Evolutionary conservation across 2,329 filamentous ascomycete genomes (phyloP).

Genomic region (Ophiostoma himal-ulmi): DNA sequence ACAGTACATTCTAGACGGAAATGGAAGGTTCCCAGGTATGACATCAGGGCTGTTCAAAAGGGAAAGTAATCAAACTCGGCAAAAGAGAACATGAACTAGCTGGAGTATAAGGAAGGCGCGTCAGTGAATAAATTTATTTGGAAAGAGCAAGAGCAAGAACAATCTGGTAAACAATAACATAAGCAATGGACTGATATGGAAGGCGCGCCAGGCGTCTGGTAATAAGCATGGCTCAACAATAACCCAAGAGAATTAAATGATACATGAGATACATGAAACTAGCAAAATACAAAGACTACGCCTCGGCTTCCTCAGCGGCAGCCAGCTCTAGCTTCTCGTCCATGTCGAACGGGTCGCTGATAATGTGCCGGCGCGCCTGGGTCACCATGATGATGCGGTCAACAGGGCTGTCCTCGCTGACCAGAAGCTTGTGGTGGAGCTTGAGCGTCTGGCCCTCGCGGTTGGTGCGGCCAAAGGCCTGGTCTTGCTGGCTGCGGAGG

Average conservation of each 20-base stretch:
- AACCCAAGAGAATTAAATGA: not conserved
- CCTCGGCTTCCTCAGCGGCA: slow-evolving; percentile 12
- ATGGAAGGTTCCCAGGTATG: not conserved
- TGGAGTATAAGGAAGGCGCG: not conserved
- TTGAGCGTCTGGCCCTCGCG: slow-evolving; percentile 27
- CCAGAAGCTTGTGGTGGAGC: slow-evolving; percentile 27
- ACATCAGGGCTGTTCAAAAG: not conserved
- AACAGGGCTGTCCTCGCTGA: slow-evolving; percentile 27
- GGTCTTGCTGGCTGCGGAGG: slow-evolving; percentile 26
- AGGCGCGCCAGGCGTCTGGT: too few species aligned
- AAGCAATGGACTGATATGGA: not conserved
- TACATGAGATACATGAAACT: not conserved
- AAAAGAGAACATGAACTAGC: not conserved
- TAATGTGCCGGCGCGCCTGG: slow-evolving; percentile 26
- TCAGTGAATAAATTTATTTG: not conserved
- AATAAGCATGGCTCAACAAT: too few species aligned
- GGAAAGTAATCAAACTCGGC: not conserved
- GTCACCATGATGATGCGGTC: slow-evolving; percentile 27
- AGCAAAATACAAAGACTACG: not conserved
- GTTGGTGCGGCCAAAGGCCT: slow-evolving; percentile 29
- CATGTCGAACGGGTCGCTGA: slow-evolving; percentile 26
- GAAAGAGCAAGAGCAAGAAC: not conserved
- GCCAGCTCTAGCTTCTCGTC: slow-evolving; percentile 22
- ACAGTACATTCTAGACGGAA: not conserved
- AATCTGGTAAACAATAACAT: not conserved